These are phyloP conservation scores for Leishmania braziliensis DNA, from an alignment of 208 protist genomes.

Conservation along the genomic window DNA sequence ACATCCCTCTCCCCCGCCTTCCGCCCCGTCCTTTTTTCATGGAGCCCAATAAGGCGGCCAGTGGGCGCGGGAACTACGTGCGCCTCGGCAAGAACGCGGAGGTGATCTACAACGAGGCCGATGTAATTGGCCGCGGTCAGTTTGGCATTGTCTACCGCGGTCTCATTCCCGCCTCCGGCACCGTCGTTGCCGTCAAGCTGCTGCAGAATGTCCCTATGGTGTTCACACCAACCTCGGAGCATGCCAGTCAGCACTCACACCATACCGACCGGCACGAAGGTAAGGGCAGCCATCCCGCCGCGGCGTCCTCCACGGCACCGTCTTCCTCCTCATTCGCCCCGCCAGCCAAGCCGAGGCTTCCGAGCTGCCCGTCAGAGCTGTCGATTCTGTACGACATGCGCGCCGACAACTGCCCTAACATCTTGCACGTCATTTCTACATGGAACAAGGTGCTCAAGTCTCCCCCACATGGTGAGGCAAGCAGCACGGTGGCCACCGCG, in stretches of 20 bases:
- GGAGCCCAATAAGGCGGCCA: background rate
- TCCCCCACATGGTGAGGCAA: background rate
- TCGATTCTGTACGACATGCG: conserved; percentile 38
- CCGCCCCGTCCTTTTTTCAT: background rate
- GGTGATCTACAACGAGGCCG: conserved; percentile 39
- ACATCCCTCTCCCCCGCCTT: background rate
- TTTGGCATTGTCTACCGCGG: conserved; percentile 68
- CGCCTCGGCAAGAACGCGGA: conserved; percentile 35
- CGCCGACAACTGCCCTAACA: conserved; percentile 42
- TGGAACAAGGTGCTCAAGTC: conserved; percentile 34
- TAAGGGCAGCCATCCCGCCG: background rate
- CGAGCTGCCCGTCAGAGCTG: conserved; percentile 28
- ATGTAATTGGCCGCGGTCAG: conserved; percentile 49
- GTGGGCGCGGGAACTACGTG: conserved; percentile 8
- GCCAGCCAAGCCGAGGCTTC: conserved; percentile 2
- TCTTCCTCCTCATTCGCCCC: background rate
- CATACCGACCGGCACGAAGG: background rate
- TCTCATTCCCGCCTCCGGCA: conserved; percentile 14
- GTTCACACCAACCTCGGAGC: conserved; percentile 3
- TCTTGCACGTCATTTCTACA: conserved; percentile 32
- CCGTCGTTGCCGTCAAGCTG: conserved; percentile 57
- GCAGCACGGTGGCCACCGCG: background rate
- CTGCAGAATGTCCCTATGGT: conserved; percentile 28
- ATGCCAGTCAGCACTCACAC: conserved; percentile 5
- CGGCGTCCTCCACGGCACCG: background rate